These are phyloP conservation scores for Aquilaria agallochum DNA, from an alignment of 441 rosid genomes.

Conservation along the genomic window DNA sequence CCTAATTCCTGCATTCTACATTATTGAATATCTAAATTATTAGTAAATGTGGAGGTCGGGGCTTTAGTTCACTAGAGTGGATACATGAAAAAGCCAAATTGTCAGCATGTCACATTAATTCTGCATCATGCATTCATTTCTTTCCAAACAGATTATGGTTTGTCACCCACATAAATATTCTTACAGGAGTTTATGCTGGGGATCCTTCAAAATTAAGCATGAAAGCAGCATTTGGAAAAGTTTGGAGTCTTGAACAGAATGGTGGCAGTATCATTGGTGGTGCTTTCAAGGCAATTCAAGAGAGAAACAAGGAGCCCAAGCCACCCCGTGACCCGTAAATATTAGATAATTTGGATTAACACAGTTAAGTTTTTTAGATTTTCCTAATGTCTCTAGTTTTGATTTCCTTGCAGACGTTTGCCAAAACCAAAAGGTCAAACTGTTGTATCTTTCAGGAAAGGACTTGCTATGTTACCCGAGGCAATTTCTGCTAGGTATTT, in stretches of 20 bases:
- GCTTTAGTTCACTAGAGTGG: too few relatives aligned
- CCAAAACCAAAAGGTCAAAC: conserved; percentile 92
- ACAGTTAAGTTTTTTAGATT: conserved; percentile 12
- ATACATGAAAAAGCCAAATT: neutral
- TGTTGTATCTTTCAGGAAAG: conserved; percentile 85
- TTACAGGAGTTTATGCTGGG: conserved; percentile 91
- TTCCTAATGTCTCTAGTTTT: conserved; percentile 9
- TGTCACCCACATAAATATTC: neutral
- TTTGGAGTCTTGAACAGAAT: conserved; percentile 88
- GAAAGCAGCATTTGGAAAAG: conserved; percentile 97
- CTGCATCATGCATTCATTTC: neutral
- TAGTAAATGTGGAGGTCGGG: too few relatives aligned
- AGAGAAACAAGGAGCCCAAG: conserved; percentile 58
- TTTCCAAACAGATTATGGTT: neutral
- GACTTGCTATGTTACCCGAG: conserved; percentile 73
- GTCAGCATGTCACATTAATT: neutral
- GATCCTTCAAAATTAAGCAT: conserved; percentile 88
- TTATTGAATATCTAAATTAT: too few relatives aligned
- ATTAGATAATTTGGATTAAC: neutral
- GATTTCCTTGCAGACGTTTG: conserved; percentile 48
- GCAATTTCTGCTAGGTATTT: conserved; percentile 78
- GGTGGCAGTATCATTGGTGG: conserved; percentile 92
- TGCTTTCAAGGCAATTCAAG: conserved; percentile 74
- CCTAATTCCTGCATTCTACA: neutral
- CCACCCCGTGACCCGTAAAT: conserved; percentile 74